Evolutionary conservation across 2,329 filamentous ascomycete genomes (phyloP).

Genomic region (Amauroascus verrucosus): DNA sequence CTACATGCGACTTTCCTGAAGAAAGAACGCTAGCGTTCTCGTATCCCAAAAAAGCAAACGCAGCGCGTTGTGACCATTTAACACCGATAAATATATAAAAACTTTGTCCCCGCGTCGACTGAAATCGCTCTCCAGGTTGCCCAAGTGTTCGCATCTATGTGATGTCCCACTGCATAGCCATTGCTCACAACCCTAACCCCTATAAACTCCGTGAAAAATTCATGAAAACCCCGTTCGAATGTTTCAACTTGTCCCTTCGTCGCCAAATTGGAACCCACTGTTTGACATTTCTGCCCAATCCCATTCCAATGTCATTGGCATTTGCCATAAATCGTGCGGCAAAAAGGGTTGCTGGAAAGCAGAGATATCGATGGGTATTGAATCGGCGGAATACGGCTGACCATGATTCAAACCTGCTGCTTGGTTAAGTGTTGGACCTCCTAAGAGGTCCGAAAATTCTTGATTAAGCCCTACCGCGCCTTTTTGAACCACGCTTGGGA

Average conservation of each 20-base stretch:
- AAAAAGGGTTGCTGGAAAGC: constrained; percentile 75
- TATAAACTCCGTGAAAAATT: not conserved
- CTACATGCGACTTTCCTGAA: not conserved
- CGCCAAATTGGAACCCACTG: constrained; percentile 13
- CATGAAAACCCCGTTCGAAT: not conserved
- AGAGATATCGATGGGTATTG: constrained; percentile 28
- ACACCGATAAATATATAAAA: not conserved
- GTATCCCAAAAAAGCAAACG: not conserved
- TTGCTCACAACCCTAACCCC: not conserved
- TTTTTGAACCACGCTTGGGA: constrained; percentile 2
- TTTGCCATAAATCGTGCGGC: constrained; percentile 85
- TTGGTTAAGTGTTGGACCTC: constrained; percentile 19
- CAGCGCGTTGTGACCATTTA: not conserved
- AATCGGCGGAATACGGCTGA: constrained; percentile 22
- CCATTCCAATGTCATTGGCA: constrained; percentile 95
- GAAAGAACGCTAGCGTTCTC: not conserved
- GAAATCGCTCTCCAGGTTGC: not conserved
- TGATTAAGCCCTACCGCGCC: constrained; percentile 10
- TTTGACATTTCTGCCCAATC: constrained; percentile 49
- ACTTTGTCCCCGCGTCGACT: not conserved
- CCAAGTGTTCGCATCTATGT: not conserved
- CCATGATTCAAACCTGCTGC: constrained; percentile 5
- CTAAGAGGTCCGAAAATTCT: constrained; percentile 26
- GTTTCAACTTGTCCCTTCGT: not conserved
- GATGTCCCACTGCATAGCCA: not conserved